A percentile compares a stretch with the other conserved stretches of the same genome.
Conservation (phyloP, 177 flowering plant genomes). For the Vitis hybrid region DNA sequence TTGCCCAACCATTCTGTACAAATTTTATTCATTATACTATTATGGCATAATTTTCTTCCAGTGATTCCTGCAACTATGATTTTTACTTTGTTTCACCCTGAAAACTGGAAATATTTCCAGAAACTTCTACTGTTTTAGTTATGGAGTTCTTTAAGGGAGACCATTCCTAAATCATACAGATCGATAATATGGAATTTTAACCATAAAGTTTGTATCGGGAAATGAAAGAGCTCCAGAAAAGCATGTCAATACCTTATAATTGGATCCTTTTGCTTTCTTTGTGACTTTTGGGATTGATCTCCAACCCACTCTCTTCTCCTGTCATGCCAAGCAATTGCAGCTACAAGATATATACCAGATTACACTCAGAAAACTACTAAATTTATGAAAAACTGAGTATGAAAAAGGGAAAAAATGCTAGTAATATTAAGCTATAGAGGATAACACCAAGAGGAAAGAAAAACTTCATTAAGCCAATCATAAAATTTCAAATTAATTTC, state of each 20-base stretch:
- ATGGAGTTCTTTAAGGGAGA: no score
- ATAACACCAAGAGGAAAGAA: no score
- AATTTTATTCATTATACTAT: no score
- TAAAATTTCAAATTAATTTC: no score
- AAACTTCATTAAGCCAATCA: no score
- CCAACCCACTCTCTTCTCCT: slow-evolving; percentile 51
- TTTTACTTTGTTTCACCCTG: neutral
- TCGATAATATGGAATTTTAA: no score
- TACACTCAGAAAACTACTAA: slow-evolving; percentile 6
- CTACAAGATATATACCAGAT: slow-evolving; percentile 20
- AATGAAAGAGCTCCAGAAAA: neutral
- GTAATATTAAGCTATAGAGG: no score
- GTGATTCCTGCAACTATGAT: neutral
- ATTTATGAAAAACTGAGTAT: neutral
- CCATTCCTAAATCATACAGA: no score
- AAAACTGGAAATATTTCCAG: neutral
- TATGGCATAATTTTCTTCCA: no score
- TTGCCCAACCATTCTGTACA: no score
- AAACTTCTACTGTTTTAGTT: neutral
- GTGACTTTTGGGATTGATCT: slow-evolving; percentile 24
- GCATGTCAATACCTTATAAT: slow-evolving; percentile 36
- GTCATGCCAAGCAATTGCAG: slow-evolving; percentile 47
- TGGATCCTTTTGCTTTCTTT: slow-evolving; percentile 34
- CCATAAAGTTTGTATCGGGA: no score
- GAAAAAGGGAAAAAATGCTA: no score